phyloP scores from a whole-genome alignment of 73 alveolate species.

The Blepharisma japonicum region DNA sequence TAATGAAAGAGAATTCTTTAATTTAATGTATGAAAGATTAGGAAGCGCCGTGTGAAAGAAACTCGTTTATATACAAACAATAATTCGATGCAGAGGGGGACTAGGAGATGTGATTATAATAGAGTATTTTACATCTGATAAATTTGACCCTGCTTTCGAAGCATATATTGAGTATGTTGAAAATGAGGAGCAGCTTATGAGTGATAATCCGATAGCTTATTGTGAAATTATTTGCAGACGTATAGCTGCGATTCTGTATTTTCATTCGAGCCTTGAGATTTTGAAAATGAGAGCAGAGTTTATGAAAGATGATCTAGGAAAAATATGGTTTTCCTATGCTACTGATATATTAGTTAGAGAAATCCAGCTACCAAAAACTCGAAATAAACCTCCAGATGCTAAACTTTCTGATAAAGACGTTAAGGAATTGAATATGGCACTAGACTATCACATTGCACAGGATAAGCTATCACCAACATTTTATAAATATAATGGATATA shows the following conservation, averaged over 20 bases:
- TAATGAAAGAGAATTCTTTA: slow-evolving; percentile 20
- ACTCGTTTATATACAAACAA: slow-evolving; percentile 28
- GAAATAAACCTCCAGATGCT: too few species aligned
- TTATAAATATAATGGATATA: too few species aligned
- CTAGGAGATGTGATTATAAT: slow-evolving; percentile 14
- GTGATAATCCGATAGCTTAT: background rate
- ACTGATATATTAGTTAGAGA: background rate
- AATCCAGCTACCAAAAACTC: background rate
- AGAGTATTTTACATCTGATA: slow-evolving; percentile 11
- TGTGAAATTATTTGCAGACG: background rate
- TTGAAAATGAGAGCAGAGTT: slow-evolving; percentile 24
- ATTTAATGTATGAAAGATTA: background rate
- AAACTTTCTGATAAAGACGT: too few species aligned
- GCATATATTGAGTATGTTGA: background rate
- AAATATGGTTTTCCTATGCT: slow-evolving; percentile 27
- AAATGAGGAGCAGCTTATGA: background rate
- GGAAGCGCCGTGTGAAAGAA: slow-evolving; percentile 24
- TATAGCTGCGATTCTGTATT: background rate
- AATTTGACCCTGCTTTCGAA: background rate
- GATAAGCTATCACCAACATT: too few species aligned
- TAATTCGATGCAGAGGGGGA: slow-evolving; percentile 15
- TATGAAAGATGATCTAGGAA: slow-evolving; percentile 24
- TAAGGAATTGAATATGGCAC: too few species aligned
- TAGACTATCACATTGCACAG: too few species aligned
- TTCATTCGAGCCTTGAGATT: background rate